phyloP scores from a whole-genome alignment of 106 monocot species.

The Iris macrosiphon region DNA sequence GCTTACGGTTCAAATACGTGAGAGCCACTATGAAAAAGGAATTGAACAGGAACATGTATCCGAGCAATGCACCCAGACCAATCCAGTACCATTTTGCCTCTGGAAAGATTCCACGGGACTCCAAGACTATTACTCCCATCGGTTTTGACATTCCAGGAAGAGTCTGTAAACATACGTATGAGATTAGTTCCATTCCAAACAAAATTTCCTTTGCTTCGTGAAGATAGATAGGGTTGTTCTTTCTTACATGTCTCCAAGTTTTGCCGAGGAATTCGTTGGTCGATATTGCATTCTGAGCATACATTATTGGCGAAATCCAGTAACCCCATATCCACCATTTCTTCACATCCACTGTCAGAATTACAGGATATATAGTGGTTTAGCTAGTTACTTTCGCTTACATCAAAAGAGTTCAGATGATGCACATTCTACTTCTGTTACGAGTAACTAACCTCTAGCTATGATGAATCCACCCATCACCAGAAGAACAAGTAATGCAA shows the following conservation, averaged over 20 bases:
- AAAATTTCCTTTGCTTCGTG: too few species aligned
- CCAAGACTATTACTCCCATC: conserved; percentile 51
- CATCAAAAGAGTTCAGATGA: neutral
- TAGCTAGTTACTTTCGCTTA: neutral
- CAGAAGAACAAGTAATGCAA: conserved; percentile 7
- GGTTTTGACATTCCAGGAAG: conserved; percentile 28
- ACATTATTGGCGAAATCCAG: conserved; percentile 2
- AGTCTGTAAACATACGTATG: too few species aligned
- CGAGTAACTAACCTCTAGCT: conserved; percentile 27
- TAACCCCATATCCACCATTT: conserved; percentile 1
- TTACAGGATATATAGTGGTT: neutral
- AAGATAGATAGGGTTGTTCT: neutral
- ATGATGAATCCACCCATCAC: conserved; percentile 34
- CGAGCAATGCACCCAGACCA: conserved; percentile 45
- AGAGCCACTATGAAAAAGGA: conserved; percentile 32
- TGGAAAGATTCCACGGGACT: conserved; percentile 47
- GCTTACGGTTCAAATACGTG: conserved; percentile 57
- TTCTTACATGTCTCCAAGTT: neutral
- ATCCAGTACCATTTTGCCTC: conserved; percentile 57
- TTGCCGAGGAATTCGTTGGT: neutral
- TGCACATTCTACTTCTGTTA: neutral
- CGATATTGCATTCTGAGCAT: conserved; percentile 1
- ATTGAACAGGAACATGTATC: conserved; percentile 45
- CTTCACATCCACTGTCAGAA: neutral
- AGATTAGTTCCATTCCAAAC: too few species aligned